These are phyloP conservation scores for Euclidium syriacum DNA, from an alignment of 345 rosid species.

Conservation along the genomic window DNA sequence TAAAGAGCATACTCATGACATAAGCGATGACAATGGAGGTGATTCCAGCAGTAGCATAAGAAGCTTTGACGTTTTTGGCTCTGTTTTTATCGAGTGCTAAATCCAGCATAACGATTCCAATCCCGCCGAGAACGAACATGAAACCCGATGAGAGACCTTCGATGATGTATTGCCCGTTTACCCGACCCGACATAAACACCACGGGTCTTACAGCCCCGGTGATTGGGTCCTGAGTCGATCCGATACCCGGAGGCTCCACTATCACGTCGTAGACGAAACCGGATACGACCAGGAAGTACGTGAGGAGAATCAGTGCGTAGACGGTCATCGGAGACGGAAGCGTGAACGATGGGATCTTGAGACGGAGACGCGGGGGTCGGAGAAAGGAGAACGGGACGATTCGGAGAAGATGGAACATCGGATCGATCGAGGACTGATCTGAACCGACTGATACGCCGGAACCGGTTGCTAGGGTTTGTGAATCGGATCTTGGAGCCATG, in stretches of 20 bases:
- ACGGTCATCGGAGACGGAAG: slow-evolving; percentile 94
- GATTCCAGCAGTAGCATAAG: slow-evolving; percentile 78
- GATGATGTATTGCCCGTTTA: slow-evolving; percentile 94
- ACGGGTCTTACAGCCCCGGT: slow-evolving; percentile 89
- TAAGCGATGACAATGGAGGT: slow-evolving; percentile 64
- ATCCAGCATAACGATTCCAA: slow-evolving; percentile 83
- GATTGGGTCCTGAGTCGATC: slow-evolving; percentile 78
- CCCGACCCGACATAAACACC: slow-evolving; percentile 86
- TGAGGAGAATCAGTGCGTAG: slow-evolving; percentile 71
- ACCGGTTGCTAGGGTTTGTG: slow-evolving; percentile 26
- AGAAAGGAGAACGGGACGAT: slow-evolving; percentile 65
- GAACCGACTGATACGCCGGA: slow-evolving; percentile 6
- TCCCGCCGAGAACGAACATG: slow-evolving; percentile 90
- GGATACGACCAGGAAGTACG: slow-evolving; percentile 92
- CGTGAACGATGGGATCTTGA: slow-evolving; percentile 70
- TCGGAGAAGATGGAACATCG: slow-evolving; percentile 57
- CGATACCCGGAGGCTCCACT: slow-evolving; percentile 97
- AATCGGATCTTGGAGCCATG: slow-evolving; percentile 39
- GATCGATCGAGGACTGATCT: slow-evolving; percentile 47
- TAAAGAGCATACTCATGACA: slow-evolving; percentile 91
- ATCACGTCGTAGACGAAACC: slow-evolving; percentile 93
- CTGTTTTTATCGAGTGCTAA: slow-evolving; percentile 84
- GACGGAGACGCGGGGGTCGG: slow-evolving; percentile 87
- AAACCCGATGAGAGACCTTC: slow-evolving; percentile 97
- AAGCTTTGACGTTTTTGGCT: slow-evolving; percentile 70